Evolutionary conservation across 768 basidiomycete genomes (phyloP), one percentile per base, ranked within the genome.

Genomic region (Cubamyces lactineus): DNA sequence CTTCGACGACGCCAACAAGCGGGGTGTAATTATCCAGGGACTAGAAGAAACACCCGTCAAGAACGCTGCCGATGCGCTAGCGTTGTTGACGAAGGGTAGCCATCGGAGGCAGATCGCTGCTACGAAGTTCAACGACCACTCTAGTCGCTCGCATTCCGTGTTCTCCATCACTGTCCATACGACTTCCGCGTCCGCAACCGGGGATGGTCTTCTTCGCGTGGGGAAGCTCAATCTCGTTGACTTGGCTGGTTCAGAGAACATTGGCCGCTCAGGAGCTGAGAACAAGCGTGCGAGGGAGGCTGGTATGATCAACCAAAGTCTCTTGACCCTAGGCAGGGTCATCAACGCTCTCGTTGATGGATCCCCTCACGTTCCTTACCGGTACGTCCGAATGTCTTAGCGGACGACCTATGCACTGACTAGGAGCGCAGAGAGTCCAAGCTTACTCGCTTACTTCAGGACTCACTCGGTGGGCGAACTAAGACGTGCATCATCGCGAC

Each of bases 401-500:
- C 56, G 53, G 19, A 63, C 53, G 13, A 16, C n/a, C 21, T 26
- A 9, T 12, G 38, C 7, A 26, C 53, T 63, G 5, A 61, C 39
- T n/a, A n/a, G 24, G 9, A 6, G 9, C 56, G 11, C 69, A 92
- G 94, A 26, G 97, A 99, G 76, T 98, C 96, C 2, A 98, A 98
- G 72, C 88, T 99, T 55, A 99, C 97, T 15, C 92, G 97, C 39
- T 82, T 99, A 11, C 83, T 99, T 4, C 96, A 98, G 88, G 97
- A 99, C 76, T 99, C 97, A n/a, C 82, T 99, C 5, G 97, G 97
- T 6, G 97, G 97, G 0, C 84, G 88, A 34, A 99, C 97, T 6
- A 98, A 98, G 77, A 99, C 97, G 0, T 96, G 94, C 69, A 94
- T 99, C 71, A 92, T 99, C 64, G 97, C 96, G 0, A 98, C 97